phyloP scores from a whole-genome alignment of 2,329 filamentous ascomycete species.

The Lachnellula occidentalis region DNA sequence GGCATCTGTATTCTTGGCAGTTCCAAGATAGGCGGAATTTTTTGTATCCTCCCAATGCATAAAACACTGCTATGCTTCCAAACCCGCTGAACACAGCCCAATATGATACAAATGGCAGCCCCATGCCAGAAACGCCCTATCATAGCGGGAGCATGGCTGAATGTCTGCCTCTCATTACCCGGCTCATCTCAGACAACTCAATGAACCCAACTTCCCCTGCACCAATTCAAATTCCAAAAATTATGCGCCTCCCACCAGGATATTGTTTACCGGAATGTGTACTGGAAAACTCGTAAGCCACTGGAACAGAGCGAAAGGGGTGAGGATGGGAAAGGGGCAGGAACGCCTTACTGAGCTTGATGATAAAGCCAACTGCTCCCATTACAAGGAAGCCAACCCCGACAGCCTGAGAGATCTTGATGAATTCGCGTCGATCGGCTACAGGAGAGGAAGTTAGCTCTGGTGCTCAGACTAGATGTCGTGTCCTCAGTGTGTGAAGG shows the following conservation, averaged over 20 bases:
- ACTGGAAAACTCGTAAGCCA: constrained; percentile 25
- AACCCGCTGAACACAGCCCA: constrained; percentile 10
- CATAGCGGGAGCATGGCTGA: neutral
- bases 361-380: constrained; percentile 47
- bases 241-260: constrained; percentile 39
- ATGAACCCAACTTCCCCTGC: neutral
- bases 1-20: neutral
- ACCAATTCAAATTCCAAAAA: neutral
- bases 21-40: constrained; percentile 9
- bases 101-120: constrained; percentile 19
- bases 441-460: constrained; percentile 11
- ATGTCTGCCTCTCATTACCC: neutral
- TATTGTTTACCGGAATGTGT: constrained; percentile 50
- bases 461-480: neutral
- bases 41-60: constrained; percentile 12
- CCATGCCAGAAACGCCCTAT: constrained; percentile 8
- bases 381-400: constrained; percentile 48
- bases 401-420: constrained; percentile 45
- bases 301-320: neutral
- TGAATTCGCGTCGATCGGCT: constrained; percentile 36
- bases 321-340: neutral
- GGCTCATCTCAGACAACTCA: neutral
- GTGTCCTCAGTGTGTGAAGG: neutral
- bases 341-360: constrained; percentile 39
- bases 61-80: constrained; percentile 10